Base-by-base conservation (phyloP, 2,329 filamentous ascomycete species). In the Chaetomium strumarium region DNA sequence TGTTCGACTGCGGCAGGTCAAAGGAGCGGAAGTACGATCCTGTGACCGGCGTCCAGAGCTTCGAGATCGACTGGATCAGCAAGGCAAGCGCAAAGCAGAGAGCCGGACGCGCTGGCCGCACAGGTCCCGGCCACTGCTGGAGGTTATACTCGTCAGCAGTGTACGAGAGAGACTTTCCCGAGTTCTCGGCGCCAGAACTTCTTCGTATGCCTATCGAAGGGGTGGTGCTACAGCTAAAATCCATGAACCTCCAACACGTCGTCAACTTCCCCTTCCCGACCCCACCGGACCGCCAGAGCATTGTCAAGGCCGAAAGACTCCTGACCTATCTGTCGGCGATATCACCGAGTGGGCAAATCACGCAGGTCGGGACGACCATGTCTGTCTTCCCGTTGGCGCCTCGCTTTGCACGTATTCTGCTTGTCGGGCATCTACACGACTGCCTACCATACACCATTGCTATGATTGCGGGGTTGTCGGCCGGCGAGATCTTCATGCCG, bases 181-280 rank as follows among this genome's bases (percentile, higher is more conserved):
- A 92, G 58, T 95, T 95, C 63, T 84, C 88, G 0, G 84, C 91
- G 20, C 92, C 93, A 0, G 93, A 99, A 68, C 85, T 99, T 37
- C 71, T 95, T 44, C 81, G 91, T 20, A 95, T 93, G 70, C 92
- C 93, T 0, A 89, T 97, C 29, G 93, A 99, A 68, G 89, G 86
- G 16, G 82, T 97, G 3, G 91, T 97, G 1, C 75, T 99, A 36
- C 91, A 96, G 67, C 81, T 99, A 62, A 99, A 97, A 74, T 84
- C 86, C 46, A 96, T 99, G 88, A 88, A 90, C 50, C 80, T 96
- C 31, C 87, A 92, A 55, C 85, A 91, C 52, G 86, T 99, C 8
- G 80, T 89, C 66, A 95, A 93, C 68, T 99, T 99, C 67, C 93
- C 95, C 0, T 99, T 97, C 67, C 93, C 93, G 4, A 97, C 92